Percentiles rank a stretch among this genome's conserved stretches.
phyloP scores from a whole-genome alignment of 2,329 filamentous ascomycete species.

The Colletotrichum phormii region DNA sequence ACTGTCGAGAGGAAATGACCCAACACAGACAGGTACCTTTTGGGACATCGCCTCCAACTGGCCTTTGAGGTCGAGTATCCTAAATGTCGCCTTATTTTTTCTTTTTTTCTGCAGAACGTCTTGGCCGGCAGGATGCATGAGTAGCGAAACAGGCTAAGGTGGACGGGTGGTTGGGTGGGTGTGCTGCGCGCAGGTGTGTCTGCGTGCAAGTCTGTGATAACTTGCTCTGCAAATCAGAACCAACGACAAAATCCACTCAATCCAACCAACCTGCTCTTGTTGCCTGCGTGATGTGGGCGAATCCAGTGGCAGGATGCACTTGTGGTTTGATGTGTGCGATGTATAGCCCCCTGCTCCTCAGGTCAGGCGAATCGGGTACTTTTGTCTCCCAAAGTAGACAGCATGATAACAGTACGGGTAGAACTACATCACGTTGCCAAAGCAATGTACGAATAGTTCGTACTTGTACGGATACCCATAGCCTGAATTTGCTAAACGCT shows the following conservation, averaged over 20 bases:
- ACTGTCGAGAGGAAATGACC: background rate
- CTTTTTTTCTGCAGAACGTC: background rate
- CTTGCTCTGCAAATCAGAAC: background rate
- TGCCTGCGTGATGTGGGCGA: background rate
- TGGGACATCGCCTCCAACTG: background rate
- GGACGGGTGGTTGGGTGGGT: background rate
- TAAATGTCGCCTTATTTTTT: background rate
- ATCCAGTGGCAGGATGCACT: background rate
- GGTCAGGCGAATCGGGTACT: conserved; percentile 10
- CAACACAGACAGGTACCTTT: background rate
- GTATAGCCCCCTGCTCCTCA: background rate
- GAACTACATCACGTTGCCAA: background rate
- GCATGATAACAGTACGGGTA: background rate
- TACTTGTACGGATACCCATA: too few relatives aligned
- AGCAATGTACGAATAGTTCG: background rate
- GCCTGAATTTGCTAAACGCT: too few relatives aligned
- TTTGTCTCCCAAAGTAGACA: background rate
- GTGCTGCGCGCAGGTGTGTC: background rate
- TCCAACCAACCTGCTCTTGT: background rate
- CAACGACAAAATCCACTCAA: background rate
- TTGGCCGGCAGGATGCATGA: background rate
- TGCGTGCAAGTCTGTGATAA: background rate
- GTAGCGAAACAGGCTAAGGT: background rate
- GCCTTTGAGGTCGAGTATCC: too few relatives aligned
- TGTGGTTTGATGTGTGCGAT: background rate